phyloP scores from a whole-genome alignment of 352 stramenopile species.

The Globisporangium nunn region DNA sequence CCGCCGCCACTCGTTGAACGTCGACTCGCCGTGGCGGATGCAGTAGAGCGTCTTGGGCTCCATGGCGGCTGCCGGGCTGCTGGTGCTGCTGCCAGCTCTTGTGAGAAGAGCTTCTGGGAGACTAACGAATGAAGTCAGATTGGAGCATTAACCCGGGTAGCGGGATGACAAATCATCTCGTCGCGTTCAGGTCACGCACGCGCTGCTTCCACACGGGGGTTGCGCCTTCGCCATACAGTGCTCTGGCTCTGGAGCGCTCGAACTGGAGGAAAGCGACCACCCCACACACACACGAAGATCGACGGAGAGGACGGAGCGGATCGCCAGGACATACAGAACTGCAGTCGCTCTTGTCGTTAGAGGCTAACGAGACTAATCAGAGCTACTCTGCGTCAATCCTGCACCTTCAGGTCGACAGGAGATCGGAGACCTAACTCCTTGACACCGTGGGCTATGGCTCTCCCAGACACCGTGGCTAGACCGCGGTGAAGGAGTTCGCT shows the following conservation, averaged over 20 bases:
- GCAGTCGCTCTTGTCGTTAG: too few species aligned
- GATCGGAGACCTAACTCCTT: too few species aligned
- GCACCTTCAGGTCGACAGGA: too few species aligned
- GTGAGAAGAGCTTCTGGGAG: too few species aligned
- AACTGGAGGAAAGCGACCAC: too few species aligned
- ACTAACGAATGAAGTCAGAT: too few species aligned
- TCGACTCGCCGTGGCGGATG: slow-evolving; percentile 84
- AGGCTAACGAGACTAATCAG: too few species aligned
- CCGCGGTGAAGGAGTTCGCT: background rate
- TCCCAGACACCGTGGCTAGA: background rate
- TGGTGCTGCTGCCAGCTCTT: background rate
- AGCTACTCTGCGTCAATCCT: too few species aligned
- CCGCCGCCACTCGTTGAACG: slow-evolving; percentile 83
- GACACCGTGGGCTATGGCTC: too few species aligned
- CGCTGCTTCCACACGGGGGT: background rate
- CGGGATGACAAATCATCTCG: too few species aligned
- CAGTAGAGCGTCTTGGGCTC: slow-evolving; percentile 70
- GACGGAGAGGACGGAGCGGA: background rate
- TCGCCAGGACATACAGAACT: too few species aligned
- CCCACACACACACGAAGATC: background rate
- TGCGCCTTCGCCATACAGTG: background rate
- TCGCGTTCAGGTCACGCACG: background rate
- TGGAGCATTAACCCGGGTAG: too few species aligned
- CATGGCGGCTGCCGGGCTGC: background rate
- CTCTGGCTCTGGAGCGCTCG: background rate